phyloP scores from a whole-genome alignment of 164 flowering plant species.

The Santalum album region DNA sequence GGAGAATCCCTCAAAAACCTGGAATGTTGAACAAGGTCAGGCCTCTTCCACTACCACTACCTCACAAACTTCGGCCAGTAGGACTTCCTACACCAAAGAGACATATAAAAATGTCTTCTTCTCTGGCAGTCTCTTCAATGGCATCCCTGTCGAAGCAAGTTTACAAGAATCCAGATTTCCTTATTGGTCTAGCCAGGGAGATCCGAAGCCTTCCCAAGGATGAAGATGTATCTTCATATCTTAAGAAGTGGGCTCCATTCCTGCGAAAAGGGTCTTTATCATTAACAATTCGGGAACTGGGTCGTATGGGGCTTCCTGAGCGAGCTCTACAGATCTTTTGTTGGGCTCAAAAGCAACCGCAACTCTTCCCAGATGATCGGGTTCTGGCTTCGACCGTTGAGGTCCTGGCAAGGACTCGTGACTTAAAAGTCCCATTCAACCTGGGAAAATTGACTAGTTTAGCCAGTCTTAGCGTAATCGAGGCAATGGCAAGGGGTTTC shows the following conservation, averaged over 20 bases:
- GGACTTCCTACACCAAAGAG: constrained; percentile 62
- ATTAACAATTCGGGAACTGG: constrained; percentile 75
- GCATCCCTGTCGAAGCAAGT: constrained; percentile 30
- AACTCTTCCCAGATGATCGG: constrained; percentile 75
- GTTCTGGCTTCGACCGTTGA: constrained; percentile 72
- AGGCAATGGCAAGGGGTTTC: constrained; percentile 75
- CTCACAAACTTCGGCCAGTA: constrained; percentile 63
- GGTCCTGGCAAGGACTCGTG: constrained; percentile 54
- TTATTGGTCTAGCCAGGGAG: constrained; percentile 57
- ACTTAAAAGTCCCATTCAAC: constrained; percentile 49
- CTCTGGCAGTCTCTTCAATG: constrained; percentile 17
- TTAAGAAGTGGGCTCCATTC: constrained; percentile 39
- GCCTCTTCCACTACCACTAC: constrained; percentile 78
- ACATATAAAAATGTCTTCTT: constrained; percentile 23
- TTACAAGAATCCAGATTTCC: constrained; percentile 64
- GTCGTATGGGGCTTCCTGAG: constrained; percentile 78
- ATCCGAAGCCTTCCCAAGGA: constrained; percentile 53
- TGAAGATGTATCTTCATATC: constrained; percentile 44
- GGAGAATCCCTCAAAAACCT: constrained; percentile 81
- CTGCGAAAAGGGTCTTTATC: constrained; percentile 84
- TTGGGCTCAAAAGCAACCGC: constrained; percentile 77
- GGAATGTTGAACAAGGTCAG: constrained; percentile 55
- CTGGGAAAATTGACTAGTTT: constrained; percentile 40
- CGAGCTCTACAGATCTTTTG: constrained; percentile 70
- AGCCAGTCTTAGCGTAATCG: constrained; percentile 60